Percentiles rank a stretch among this genome's conserved stretches.
Evolutionary conservation across 2,329 filamentous ascomycete genomes (phyloP).

Genomic region (Teratosphaeria zuluensis): DNA sequence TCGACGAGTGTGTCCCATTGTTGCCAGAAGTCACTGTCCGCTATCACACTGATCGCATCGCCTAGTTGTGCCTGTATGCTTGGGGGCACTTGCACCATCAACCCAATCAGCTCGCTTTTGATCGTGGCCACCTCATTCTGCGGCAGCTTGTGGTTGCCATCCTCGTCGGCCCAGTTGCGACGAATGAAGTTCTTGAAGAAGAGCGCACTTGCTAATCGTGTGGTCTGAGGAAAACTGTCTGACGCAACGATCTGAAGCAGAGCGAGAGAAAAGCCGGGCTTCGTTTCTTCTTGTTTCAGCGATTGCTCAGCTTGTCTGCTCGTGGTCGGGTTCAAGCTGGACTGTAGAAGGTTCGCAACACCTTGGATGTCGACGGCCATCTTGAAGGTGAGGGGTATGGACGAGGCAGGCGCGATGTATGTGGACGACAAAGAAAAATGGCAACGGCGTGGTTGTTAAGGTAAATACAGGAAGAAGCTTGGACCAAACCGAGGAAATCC

Average conservation of each 20-base stretch:
- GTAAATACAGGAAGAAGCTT: not conserved
- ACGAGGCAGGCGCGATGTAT: not conserved
- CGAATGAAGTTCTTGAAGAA: conserved; percentile 99
- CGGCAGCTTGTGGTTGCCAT: conserved; percentile 85
- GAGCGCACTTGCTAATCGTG: conserved; percentile 75
- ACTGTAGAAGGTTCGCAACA: conserved; percentile 76
- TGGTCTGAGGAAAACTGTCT: conserved; percentile 61
- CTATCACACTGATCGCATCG: conserved; percentile 93
- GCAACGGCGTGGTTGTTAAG: not conserved
- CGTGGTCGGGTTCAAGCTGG: conserved; percentile 77
- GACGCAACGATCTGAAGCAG: conserved; percentile 86
- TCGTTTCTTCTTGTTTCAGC: conserved; percentile 68
- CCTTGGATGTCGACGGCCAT: conserved; percentile 55
- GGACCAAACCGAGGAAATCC: not conserved
- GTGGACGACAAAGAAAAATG: not conserved
- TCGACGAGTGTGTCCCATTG: conserved; percentile 92
- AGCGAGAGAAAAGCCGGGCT: conserved; percentile 73
- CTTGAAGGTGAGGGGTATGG: not conserved
- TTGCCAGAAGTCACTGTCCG: conserved; percentile 94
- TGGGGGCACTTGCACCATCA: conserved; percentile 88
- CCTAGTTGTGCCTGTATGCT: conserved; percentile 88
- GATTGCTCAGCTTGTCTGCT: conserved; percentile 83
- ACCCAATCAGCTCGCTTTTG: conserved; percentile 86
- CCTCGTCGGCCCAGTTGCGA: conserved; percentile 89
- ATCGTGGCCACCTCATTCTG: conserved; percentile 76